These are phyloP conservation scores for Fusarium irregulare DNA, from an alignment of 2,329 filamentous ascomycete genomes.

Conservation along the genomic window DNA sequence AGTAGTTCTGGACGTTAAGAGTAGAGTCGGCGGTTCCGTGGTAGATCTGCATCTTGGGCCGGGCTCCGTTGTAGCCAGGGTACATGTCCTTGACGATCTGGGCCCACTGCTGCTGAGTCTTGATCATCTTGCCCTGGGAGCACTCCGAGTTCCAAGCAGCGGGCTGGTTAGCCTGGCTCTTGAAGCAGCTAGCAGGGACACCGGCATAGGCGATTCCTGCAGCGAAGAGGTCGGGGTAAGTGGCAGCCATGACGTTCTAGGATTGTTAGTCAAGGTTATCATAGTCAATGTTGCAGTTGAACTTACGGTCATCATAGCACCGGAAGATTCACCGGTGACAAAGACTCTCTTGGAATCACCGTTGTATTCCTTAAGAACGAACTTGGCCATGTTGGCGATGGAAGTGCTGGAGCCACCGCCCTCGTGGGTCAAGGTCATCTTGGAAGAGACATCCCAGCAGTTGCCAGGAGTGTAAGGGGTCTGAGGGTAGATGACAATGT, in stretches of 20 bases:
- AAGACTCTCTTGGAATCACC: slow-evolving; percentile 19
- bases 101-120: slow-evolving; percentile 15
- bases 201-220: slow-evolving; percentile 19
- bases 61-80: slow-evolving; percentile 14
- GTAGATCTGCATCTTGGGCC: slow-evolving; percentile 22
- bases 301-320: slow-evolving; percentile 25
- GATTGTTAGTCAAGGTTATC: rapidly evolving
- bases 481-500: slow-evolving; percentile 20
- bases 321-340: slow-evolving; percentile 22
- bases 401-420: slow-evolving; percentile 15
- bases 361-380: slow-evolving; percentile 8
- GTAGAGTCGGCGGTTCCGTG: slow-evolving; percentile 12
- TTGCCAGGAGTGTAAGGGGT: slow-evolving; percentile 14
- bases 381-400: slow-evolving; percentile 24
- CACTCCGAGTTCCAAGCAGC: slow-evolving; percentile 19
- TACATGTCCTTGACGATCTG: slow-evolving; percentile 26
- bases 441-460: slow-evolving; percentile 22
- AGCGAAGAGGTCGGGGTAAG: slow-evolving; percentile 11
- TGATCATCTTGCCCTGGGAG: slow-evolving; percentile 3
- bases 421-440: slow-evolving; percentile 18
- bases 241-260: slow-evolving; percentile 19
- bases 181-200: slow-evolving; percentile 15
- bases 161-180: slow-evolving; percentile 8
- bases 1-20: slow-evolving; percentile 20
- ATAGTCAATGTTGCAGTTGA: rapidly evolving